These are phyloP conservation scores for Globisporangium canariense DNA, from an alignment of 352 stramenopile genomes.

Conservation along the genomic window DNA sequence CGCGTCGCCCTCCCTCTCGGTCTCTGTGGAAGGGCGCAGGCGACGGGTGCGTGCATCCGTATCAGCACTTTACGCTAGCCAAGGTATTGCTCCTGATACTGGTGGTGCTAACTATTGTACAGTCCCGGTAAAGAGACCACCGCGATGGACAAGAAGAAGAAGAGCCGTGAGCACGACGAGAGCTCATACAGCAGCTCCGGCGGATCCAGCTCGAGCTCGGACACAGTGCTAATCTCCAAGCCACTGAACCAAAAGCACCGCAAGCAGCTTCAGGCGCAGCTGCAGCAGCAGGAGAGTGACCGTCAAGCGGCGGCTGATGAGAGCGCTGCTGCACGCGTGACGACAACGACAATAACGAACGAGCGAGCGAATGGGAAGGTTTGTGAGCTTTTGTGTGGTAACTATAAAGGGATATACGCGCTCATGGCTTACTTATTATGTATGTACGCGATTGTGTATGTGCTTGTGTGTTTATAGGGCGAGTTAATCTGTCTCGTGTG, in stretches of 20 bases:
- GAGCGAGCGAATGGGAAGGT: not conserved
- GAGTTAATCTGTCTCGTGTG: slow-evolving; percentile 72
- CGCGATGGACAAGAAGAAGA: slow-evolving; percentile 12
- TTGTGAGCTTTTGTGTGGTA: not conserved
- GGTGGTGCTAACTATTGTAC: not conserved
- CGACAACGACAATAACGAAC: not conserved
- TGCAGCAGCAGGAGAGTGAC: slow-evolving; percentile 30
- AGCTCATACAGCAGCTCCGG: slow-evolving; percentile 57
- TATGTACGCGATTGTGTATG: not conserved
- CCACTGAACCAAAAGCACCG: slow-evolving; percentile 57
- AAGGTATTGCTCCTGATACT: not conserved
- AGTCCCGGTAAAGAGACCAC: not conserved
- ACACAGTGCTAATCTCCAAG: slow-evolving; percentile 75
- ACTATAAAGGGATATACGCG: not conserved
- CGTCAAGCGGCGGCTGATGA: not conserved
- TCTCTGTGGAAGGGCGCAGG: not conserved
- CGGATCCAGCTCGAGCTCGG: slow-evolving; percentile 63
- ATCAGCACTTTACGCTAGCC: not conserved
- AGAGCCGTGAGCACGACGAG: slow-evolving; percentile 7
- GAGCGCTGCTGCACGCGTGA: not conserved
- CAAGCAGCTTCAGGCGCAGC: slow-evolving; percentile 54
- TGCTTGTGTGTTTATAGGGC: slow-evolving; percentile 19
- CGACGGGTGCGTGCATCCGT: not conserved
- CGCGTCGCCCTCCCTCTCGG: not conserved
- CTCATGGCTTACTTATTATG: not conserved